Evolutionary conservation across 2,329 filamentous ascomycete genomes (phyloP), one percentile per base, ranked within the genome.

Genomic region (Boeremia lycopersici): DNA sequence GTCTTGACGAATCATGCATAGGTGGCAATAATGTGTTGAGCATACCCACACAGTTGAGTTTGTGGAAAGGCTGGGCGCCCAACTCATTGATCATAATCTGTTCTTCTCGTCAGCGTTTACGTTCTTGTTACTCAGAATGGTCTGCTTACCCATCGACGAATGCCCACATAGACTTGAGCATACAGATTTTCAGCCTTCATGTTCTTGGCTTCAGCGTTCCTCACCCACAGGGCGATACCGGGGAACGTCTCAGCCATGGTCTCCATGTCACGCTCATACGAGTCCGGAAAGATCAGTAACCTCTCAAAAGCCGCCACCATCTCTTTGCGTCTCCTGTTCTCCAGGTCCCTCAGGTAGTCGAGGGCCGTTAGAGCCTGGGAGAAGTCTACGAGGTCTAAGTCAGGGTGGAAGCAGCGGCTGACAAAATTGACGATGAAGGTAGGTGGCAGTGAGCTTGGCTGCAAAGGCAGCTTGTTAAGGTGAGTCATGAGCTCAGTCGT

Each of bases 21-120:
- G 86, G 85, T 7, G 86, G 86, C 59, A 87, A 85, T 28, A 89
- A 77, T 9, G 86, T 88, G 73, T 89, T 89, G 45, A 89, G 81
- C 81, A 89, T 86, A 48, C 84, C 86, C 59, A 87, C 79, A 67
- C 86, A 87, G 68, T 87, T 88, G 64, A 82, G 79, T 70, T 86
- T 87, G 76, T 85, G 84, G 73, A 86, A 86, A 0, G 85, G 84
- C 29, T 80, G 76, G 28, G 86, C 76, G 25, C 84, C 82, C 63
- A 89, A 79, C 63, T 88, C 86, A 63, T 88, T 87, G 71, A 88
- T 82, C 67, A 89, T 74, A 54, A 85, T 83, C 83, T 85, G 54
- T 23, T 13, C 11, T 28, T 10, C 2, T 31, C 36, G 55, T 63
- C 57, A 62, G 62, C 34, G 19, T 31, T 25, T 19, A 29, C 3